Percentiles rank a stretch among this genome's conserved stretches.
These are phyloP conservation scores for Sporisorium scitamineum DNA, from an alignment of 1,284 basidiomycete genomes.

Conservation along the genomic window DNA sequence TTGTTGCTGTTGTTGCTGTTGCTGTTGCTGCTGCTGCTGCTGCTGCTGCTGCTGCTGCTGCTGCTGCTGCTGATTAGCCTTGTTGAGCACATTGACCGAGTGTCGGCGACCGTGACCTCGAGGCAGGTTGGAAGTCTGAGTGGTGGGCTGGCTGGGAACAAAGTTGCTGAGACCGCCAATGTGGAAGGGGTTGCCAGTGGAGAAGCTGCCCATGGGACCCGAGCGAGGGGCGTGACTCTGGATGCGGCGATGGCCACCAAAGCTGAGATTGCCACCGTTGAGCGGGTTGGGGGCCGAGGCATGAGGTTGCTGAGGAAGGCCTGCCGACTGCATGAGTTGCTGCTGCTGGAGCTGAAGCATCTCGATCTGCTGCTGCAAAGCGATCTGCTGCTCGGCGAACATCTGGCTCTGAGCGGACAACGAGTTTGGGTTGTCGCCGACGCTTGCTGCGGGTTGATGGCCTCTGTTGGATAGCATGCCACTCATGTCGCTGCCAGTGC, in stretches of 20 bases:
- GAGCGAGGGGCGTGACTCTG: constrained; percentile 78
- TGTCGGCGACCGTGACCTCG: constrained; percentile 91
- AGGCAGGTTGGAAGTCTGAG: constrained; percentile 43
- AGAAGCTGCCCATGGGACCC: constrained; percentile 75
- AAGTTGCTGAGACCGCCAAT: constrained; percentile 32
- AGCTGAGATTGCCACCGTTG: constrained; percentile 28
- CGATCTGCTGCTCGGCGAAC: constrained; percentile 69
- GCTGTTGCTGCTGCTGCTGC: constrained; percentile 17
- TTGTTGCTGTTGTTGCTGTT: constrained; percentile 2
- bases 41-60: constrained; percentile 30
- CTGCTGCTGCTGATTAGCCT: constrained; percentile 61
- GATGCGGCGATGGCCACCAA: constrained; percentile 80
- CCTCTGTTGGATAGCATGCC: constrained; percentile 37
- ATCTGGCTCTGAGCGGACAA: constrained; percentile 75
- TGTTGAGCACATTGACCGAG: constrained; percentile 83
- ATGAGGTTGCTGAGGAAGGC: constrained; percentile 13
- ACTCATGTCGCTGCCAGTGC: constrained; percentile 61
- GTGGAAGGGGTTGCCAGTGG: constrained; percentile 53
- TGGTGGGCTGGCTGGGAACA: constrained; percentile 25
- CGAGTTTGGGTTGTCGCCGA: constrained; percentile 77
- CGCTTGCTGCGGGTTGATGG: constrained; percentile 74
- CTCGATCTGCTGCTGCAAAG: constrained; percentile 71
- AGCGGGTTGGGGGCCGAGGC: constrained; percentile 17
- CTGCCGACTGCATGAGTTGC: constrained; percentile 69
- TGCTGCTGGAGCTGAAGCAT: constrained; percentile 70